phyloP scores from a whole-genome alignment of 306 rosid genomes.

The Rubus idaeus region DNA sequence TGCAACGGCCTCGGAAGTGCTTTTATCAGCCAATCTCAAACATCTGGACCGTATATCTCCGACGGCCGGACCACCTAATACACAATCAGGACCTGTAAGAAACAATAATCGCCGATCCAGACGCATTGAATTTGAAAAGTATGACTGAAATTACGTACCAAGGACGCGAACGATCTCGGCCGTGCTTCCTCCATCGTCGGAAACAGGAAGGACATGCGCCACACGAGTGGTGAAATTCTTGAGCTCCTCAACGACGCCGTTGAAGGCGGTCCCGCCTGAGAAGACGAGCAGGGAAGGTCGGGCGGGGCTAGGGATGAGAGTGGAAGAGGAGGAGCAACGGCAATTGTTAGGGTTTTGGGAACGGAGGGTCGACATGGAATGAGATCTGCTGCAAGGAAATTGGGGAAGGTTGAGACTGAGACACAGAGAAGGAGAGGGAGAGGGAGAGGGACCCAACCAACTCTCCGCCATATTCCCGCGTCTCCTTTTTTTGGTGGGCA shows the following conservation, averaged over 20 bases:
- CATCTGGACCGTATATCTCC: slow-evolving; percentile 98
- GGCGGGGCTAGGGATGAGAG: slow-evolving; percentile 34
- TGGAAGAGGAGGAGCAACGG: slow-evolving; percentile 40
- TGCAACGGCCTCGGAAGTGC: slow-evolving; percentile 85
- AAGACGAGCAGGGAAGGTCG: slow-evolving; percentile 80
- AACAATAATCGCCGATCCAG: too few relatives aligned
- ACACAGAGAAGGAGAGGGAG: slow-evolving; percentile 5
- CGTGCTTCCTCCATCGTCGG: slow-evolving; percentile 95
- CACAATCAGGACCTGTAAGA: background rate
- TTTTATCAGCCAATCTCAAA: slow-evolving; percentile 80
- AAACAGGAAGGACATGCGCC: slow-evolving; percentile 97
- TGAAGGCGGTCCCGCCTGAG: slow-evolving; percentile 89
- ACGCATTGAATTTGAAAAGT: background rate
- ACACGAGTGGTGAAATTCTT: slow-evolving; percentile 74
- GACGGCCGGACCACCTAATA: slow-evolving; percentile 92
- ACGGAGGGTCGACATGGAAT: slow-evolving; percentile 54
- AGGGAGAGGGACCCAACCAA: slow-evolving; percentile 52
- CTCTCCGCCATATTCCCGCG: slow-evolving; percentile 55
- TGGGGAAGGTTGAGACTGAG: slow-evolving; percentile 21
- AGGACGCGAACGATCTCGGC: slow-evolving; percentile 98
- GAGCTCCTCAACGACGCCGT: slow-evolving; percentile 87
- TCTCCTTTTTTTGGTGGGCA: background rate
- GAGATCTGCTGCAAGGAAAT: slow-evolving; percentile 19
- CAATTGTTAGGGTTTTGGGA: slow-evolving; percentile 35
- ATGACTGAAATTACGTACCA: slow-evolving; percentile 31